These are phyloP conservation scores for Rhizophagus sp. DNA, from an alignment of 192 early-diverging fungal species.

Conservation along the genomic window DNA sequence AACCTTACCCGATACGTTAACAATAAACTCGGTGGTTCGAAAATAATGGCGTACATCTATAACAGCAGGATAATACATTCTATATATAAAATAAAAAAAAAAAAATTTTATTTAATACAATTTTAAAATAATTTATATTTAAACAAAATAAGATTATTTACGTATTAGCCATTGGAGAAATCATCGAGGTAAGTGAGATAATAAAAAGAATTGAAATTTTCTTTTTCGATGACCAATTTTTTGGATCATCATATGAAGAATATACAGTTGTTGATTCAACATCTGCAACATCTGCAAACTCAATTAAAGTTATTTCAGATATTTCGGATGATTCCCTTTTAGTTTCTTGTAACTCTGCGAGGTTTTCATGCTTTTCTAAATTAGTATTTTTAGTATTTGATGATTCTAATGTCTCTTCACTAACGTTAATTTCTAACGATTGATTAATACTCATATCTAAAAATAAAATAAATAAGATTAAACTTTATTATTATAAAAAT, in stretches of 20 bases:
- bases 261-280: not conserved
- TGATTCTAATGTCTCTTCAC: too few relatives aligned
- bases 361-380: too few relatives aligned
- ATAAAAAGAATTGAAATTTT: constrained; percentile 2
- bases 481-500: too few relatives aligned
- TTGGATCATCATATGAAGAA: constrained; percentile 18
- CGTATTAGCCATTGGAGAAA: constrained; percentile 11
- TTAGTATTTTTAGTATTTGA: too few relatives aligned
- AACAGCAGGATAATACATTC: constrained; percentile 16
- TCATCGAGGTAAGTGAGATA: not conserved
- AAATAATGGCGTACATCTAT: not conserved
- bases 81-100: not conserved
- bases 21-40: constrained; percentile 1
- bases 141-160: not conserved
- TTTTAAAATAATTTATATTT: not conserved
- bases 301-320: too few relatives aligned
- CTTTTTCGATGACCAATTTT: constrained; percentile 3
- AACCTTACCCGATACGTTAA: not conserved
- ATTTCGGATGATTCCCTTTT: too few relatives aligned
- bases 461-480: too few relatives aligned
- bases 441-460: too few relatives aligned
- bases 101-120: too few relatives aligned
- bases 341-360: too few relatives aligned
- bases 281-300: too few relatives aligned
- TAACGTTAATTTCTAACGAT: too few relatives aligned